A percentile compares a stretch with the other conserved stretches of the same genome.
phyloP scores from a whole-genome alignment of 2,329 filamentous ascomycete species.

The Aspergillaceae sp. region DNA sequence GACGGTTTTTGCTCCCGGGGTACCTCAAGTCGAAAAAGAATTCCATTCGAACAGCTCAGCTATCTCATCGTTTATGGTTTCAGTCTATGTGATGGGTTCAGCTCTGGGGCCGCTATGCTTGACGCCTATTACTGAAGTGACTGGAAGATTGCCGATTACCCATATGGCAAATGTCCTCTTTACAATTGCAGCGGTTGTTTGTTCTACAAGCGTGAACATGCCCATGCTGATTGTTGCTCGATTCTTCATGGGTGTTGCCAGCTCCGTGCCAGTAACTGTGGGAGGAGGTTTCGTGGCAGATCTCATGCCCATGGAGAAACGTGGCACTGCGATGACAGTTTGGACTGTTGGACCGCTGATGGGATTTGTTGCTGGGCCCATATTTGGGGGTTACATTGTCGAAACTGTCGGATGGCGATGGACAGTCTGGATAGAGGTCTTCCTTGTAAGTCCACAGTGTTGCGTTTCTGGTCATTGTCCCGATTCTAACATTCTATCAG shows the following conservation, averaged over 20 bases:
- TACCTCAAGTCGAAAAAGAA: slow-evolving; percentile 32
- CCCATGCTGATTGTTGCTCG: slow-evolving; percentile 46
- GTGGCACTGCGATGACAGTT: slow-evolving; percentile 43
- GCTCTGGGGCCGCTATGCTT: slow-evolving; percentile 49
- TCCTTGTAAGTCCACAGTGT: slow-evolving; percentile 31
- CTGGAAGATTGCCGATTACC: slow-evolving; percentile 51
- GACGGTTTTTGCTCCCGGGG: slow-evolving; percentile 33
- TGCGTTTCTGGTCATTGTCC: not conserved
- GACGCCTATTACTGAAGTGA: slow-evolving; percentile 54
- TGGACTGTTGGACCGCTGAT: slow-evolving; percentile 44
- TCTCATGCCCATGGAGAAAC: slow-evolving; percentile 39
- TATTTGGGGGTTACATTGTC: slow-evolving; percentile 33
- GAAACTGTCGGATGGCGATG: slow-evolving; percentile 42
- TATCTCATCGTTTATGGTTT: slow-evolving; percentile 44
- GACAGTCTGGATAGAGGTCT: slow-evolving; percentile 43
- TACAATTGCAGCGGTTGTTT: slow-evolving; percentile 54
- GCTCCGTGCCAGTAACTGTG: slow-evolving; percentile 42
- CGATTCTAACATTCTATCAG: not conserved
- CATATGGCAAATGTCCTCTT: slow-evolving; percentile 51
- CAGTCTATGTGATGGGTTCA: slow-evolving; percentile 52
- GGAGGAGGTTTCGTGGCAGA: slow-evolving; percentile 47
- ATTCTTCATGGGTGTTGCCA: slow-evolving; percentile 39
- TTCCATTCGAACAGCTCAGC: slow-evolving; percentile 34
- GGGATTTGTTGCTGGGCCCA: slow-evolving; percentile 42
- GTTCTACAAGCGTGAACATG: slow-evolving; percentile 50